Conservation (phyloP, 306 rosid species). For the Echinosophora koreensis region DNA sequence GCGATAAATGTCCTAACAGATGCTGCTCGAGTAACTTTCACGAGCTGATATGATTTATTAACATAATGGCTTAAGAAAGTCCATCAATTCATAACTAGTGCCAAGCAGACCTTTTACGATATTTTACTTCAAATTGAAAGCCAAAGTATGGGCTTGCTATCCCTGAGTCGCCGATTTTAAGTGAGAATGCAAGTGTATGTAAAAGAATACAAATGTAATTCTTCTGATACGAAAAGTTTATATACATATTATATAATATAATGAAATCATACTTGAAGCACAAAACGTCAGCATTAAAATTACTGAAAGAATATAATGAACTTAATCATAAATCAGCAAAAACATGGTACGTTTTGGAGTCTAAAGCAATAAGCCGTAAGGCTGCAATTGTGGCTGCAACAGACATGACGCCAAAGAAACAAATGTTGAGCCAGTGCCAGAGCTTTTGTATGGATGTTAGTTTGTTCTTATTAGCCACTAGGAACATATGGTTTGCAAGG, state of each 20-base stretch:
- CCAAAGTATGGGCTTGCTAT: neutral
- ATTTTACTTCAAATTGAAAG: neutral
- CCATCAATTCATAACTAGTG: constrained; percentile 3
- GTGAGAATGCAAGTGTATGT: neutral
- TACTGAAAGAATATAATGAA: constrained; percentile 28
- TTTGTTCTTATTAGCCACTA: constrained; percentile 78
- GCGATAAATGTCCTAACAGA: neutral
- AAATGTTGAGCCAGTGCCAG: constrained; percentile 95
- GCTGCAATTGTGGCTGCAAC: constrained; percentile 83
- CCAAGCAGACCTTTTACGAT: neutral
- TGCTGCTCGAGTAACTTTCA: neutral
- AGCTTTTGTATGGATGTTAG: constrained; percentile 65
- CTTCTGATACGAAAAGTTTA: neutral
- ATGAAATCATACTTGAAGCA: constrained; percentile 18
- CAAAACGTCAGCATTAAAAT: neutral
- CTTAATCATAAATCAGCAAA: constrained; percentile 77
- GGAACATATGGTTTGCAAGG: constrained; percentile 92
- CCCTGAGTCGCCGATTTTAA: neutral
- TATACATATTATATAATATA: neutral
- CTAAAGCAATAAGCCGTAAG: constrained; percentile 79
- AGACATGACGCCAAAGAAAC: constrained; percentile 78
- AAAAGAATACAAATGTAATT: neutral
- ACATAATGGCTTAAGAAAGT: neutral
- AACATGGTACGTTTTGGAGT: constrained; percentile 76
- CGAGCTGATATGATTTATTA: neutral